These are phyloP conservation scores for Austroboletus niveus DNA, from an alignment of 1,284 basidiomycete species.

Conservation along the genomic window DNA sequence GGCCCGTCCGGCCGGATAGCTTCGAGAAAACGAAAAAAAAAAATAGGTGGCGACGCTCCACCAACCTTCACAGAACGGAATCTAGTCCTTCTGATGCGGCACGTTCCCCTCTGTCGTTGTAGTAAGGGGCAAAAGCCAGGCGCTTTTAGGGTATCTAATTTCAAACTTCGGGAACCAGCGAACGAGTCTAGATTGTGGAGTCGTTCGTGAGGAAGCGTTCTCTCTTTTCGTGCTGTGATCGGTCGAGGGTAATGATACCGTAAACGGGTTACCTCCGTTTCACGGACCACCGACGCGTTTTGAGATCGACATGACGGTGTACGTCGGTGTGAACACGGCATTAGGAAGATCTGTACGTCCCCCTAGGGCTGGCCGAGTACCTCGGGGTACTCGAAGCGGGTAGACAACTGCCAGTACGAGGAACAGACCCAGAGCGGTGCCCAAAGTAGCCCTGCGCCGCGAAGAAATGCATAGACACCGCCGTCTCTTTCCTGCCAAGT, in stretches of 20 bases:
- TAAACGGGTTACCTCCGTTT: constrained; percentile 18
- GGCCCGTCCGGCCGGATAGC: constrained; percentile 15
- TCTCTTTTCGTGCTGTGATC: constrained; percentile 7
- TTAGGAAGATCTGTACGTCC: constrained; percentile 6
- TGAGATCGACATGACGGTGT: constrained; percentile 18
- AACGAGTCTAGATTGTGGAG: constrained; percentile 32
- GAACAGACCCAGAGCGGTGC: not conserved
- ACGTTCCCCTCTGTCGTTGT: constrained; percentile 46
- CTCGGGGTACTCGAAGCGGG: not conserved
- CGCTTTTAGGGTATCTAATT: constrained; percentile 43
- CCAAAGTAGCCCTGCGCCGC: constrained; percentile 6
- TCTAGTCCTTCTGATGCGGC: constrained; percentile 40
- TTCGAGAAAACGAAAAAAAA: constrained; percentile 40
- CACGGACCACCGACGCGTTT: constrained; percentile 9
- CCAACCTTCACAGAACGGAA: constrained; percentile 36
- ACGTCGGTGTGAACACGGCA: constrained; percentile 14
- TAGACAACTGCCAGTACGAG: not conserved
- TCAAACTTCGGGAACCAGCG: constrained; percentile 40
- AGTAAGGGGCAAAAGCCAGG: constrained; percentile 38
- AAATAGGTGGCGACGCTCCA: constrained; percentile 14
- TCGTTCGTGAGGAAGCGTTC: constrained; percentile 1
- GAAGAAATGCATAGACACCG: constrained; percentile 3
- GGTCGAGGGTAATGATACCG: constrained; percentile 15
- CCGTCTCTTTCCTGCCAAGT: constrained; percentile 1
- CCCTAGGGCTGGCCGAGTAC: constrained; percentile 9